A percentile compares a stretch with the other conserved stretches of the same genome.
phyloP scores from a whole-genome alignment of 441 rosid genomes.

The Hura crepitans region DNA sequence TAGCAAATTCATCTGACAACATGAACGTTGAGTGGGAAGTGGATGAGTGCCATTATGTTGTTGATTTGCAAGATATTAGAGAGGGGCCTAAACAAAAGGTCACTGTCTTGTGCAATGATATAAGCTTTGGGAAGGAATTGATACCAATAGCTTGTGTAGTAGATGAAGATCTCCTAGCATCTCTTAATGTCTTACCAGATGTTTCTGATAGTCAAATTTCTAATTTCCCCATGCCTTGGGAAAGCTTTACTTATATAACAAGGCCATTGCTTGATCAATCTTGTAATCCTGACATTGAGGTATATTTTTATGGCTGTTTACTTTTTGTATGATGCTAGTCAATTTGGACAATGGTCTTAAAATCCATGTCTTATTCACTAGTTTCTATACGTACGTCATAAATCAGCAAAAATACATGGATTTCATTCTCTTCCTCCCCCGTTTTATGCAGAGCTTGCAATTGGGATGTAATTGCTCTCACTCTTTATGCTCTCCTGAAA shows the following conservation, averaged over 20 bases:
- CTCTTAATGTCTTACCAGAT: slow-evolving; percentile 29
- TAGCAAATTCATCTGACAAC: slow-evolving; percentile 30
- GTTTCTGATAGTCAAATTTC: slow-evolving; percentile 30
- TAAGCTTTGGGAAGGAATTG: slow-evolving; percentile 83
- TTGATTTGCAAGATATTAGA: slow-evolving; percentile 56
- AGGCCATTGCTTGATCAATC: slow-evolving; percentile 54
- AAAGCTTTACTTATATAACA: slow-evolving; percentile 62
- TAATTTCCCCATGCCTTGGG: slow-evolving; percentile 65
- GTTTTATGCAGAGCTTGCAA: slow-evolving; percentile 55
- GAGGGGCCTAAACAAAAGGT: slow-evolving; percentile 43
- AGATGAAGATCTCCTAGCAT: slow-evolving; percentile 54
- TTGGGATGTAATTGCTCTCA: slow-evolving; percentile 71
- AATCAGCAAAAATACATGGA: not conserved
- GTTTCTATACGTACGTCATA: not conserved
- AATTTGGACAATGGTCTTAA: not conserved
- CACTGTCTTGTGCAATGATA: slow-evolving; percentile 59
- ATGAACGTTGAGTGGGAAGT: slow-evolving; percentile 48
- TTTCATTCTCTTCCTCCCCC: not conserved
- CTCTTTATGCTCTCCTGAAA: slow-evolving; percentile 58
- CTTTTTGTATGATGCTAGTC: slow-evolving; percentile 6
- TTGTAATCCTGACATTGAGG: slow-evolving; percentile 54
- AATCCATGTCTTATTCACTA: not conserved
- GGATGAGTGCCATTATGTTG: slow-evolving; percentile 83
- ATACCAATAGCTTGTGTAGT: slow-evolving; percentile 70
- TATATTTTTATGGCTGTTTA: slow-evolving; percentile 30